Evolutionary conservation across 2,329 filamentous ascomycete species (phyloP), one percentile per base, ranked within the genome.

Genomic region (Gaeumannomyces sp.): DNA sequence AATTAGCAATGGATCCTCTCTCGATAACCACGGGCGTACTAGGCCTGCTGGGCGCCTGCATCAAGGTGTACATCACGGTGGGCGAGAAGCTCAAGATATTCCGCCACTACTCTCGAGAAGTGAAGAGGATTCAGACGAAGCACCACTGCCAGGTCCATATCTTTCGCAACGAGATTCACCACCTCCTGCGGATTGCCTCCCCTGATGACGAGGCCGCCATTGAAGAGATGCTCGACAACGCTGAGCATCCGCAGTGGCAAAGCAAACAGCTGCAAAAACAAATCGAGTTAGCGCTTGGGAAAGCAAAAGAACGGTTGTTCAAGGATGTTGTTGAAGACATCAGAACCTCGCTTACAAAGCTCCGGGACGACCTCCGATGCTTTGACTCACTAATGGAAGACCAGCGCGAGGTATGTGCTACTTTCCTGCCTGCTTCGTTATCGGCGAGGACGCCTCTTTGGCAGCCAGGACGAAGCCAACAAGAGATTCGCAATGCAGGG

Each of bases 1-100:
- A 56, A 27, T 13, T 25, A 58, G 56, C 38, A 56, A 66, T 66
- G 65, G 65, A 66, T 11, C 65, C 65, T 3, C 33, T 66, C 16
- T 64, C 65, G 4, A 22, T 64, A 3, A 38, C 62, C 5, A 8
- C 62, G 1, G 62, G 59, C 6, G 59, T 63, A 27, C 59, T 66
- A 4, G 62, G 58, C n/a, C 35, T 66, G 1, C 45, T 61, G 22
- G 62, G 59, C 13, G 16, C n/a, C 14, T 56, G 59, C 0, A 28
- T 66, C 16, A 64, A 64, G 59, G 31, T 57, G 2, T 64, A 29
- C 3, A 38, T 10, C 27, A 1, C 63, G 2, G n/a, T 66, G 28
- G 53, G 57, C 6, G 58, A 59, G 33, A 64, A 64, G 60, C 38
- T 62, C 11, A 62, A 60, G 19, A 38, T 57, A 19, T 64, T 66